A percentile compares a stretch with the other conserved stretches of the same genome.
phyloP scores from a whole-genome alignment of 1,284 basidiomycete species.

The Trichosporon asahii region DNA sequence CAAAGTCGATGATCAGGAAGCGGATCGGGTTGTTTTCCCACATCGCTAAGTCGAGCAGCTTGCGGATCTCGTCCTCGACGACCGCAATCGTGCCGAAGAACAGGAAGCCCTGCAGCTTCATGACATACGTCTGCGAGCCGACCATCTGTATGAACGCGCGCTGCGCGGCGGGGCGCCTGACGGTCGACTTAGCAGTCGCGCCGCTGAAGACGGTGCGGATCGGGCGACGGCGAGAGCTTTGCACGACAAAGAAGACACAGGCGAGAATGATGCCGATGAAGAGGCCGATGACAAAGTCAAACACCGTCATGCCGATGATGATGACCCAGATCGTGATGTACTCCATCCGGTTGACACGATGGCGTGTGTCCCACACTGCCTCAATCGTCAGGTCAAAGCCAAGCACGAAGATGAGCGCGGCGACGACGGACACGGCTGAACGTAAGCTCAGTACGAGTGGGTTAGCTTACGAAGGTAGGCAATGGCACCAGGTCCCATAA shows the following conservation, averaged over 20 bases:
- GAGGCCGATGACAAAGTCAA: conserved; percentile 93
- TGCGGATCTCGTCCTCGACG: conserved; percentile 68
- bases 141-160: conserved; percentile 85
- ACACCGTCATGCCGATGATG: conserved; percentile 84
- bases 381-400: conserved; percentile 93
- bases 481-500: conserved; percentile 69
- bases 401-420: conserved; percentile 89
- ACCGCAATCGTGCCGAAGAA: conserved; percentile 94
- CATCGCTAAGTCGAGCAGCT: conserved; percentile 66
- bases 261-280: conserved; percentile 87
- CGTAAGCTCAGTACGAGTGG: background rate
- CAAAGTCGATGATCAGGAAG: conserved; percentile 82
- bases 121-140: conserved; percentile 83
- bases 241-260: conserved; percentile 93
- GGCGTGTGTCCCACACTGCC: conserved; percentile 90
- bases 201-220: conserved; percentile 78
- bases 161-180: conserved; percentile 82
- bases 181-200: conserved; percentile 79
- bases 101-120: conserved; percentile 79
- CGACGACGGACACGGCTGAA: conserved; percentile 80
- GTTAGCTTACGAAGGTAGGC: conserved; percentile 75
- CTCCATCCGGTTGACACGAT: conserved; percentile 72
- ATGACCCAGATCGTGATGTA: conserved; percentile 58
- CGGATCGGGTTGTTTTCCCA: conserved; percentile 80
- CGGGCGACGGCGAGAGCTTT: conserved; percentile 77